Base-by-base conservation (phyloP, 2,329 filamentous ascomycete species). In the Ciborinia camelliae region DNA sequence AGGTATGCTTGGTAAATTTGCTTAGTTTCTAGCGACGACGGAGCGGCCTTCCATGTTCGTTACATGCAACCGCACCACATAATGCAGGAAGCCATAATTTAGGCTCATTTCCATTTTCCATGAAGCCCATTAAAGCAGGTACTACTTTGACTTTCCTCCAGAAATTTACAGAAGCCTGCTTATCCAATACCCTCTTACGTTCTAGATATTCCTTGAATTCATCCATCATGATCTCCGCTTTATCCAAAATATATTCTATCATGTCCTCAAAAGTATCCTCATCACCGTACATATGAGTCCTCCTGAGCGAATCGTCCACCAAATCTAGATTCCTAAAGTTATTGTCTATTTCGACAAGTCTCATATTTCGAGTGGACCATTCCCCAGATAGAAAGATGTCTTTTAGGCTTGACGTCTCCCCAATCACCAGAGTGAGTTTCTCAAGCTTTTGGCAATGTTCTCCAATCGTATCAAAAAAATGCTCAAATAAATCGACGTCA, bases 11-110 rank as follows among this genome's bases (percentile, higher is more conserved):
- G 37, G 12, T 12, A 20, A 2, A 10, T 53, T 0, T 23, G 2
- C 14, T 15, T 51, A 20, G 4, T 5, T 35, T 10, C 20, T 23
- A 7, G 20, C 20, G 7, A 18, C n/a, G n/a, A n/a, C n/a, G n/a
- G n/a, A n/a, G n/a, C n/a, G n/a, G n/a, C n/a, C n/a, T 47, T 12
- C 55, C 55, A 20, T 47, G 4, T 15, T 47, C 55, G 20, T 59
- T n/a, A 18, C 30, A 59, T 26, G 41, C 8, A 4, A 59, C 8
- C n/a, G 14, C 8, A 41, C 3, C 9, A 10, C 4, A 3, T 14
- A 37, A 1, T 47, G n/a, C 14, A 47, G 43, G 12, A 12, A 59
- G 5, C 55, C 55, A 37, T 10, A 37, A 23, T 48, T 12, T 14
- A 12, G 15, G 30, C 12, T 32, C n/a, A 5, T 26, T 20, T 5